These are phyloP conservation scores for Pythium guiyangense DNA, from an alignment of 352 stramenopile species.

Conservation along the genomic window DNA sequence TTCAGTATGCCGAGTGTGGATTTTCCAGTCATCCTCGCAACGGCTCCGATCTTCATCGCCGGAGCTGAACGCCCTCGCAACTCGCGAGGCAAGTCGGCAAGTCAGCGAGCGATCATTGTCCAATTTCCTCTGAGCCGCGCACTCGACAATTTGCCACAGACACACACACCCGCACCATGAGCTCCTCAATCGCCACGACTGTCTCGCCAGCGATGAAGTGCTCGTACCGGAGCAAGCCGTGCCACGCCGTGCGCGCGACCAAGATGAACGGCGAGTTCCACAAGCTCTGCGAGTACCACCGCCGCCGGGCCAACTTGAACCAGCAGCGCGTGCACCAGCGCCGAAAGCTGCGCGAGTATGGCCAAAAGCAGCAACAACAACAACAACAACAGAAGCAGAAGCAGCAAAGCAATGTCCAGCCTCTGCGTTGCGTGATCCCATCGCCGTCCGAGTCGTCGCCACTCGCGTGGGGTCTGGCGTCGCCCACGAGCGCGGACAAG, in stretches of 20 bases:
- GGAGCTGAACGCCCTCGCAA: no score
- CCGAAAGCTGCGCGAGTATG: constrained; percentile 26
- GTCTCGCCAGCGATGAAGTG: neutral
- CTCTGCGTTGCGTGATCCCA: neutral
- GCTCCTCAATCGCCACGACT: neutral
- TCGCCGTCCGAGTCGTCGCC: neutral
- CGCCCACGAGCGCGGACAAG: neutral
- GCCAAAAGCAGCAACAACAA: constrained; percentile 35
- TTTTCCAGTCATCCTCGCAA: neutral
- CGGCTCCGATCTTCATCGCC: neutral
- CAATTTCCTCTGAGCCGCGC: neutral
- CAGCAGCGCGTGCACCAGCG: constrained; percentile 31
- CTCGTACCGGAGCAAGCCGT: constrained; percentile 20
- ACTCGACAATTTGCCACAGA: neutral
- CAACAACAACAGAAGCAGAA: constrained; percentile 20
- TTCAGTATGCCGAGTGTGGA: neutral
- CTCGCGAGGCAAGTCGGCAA: neutral
- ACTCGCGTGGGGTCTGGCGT: neutral
- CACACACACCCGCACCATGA: neutral
- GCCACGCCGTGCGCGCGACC: constrained; percentile 24
- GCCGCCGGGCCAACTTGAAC: constrained; percentile 25
- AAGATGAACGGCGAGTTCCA: constrained; percentile 44
- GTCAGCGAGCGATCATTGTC: neutral
- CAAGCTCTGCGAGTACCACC: constrained; percentile 3
- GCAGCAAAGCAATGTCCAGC: neutral